phyloP scores from a whole-genome alignment of 139 green algal genomes.

The Nannochloris sp. region DNA sequence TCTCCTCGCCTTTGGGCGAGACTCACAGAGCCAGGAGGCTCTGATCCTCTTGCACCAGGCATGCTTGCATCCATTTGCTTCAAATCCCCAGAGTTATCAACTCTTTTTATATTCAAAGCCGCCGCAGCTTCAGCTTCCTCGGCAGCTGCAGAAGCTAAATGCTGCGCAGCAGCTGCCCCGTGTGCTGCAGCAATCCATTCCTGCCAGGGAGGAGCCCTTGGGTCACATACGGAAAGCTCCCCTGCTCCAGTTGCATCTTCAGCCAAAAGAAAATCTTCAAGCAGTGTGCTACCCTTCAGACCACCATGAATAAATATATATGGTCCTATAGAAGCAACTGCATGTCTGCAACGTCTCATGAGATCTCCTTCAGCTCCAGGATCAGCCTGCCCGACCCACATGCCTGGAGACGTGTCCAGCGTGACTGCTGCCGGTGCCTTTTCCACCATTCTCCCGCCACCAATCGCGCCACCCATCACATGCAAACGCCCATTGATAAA shows the following conservation, averaged over 20 bases:
- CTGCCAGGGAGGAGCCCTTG: conserved; percentile 55
- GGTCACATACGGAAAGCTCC: conserved; percentile 74
- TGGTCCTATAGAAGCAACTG: conserved; percentile 71
- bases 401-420: conserved; percentile 78
- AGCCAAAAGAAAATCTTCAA: conserved; percentile 74
- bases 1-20: conserved; percentile 27
- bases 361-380: conserved; percentile 10
- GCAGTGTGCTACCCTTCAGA: conserved; percentile 65
- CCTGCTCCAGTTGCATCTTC: conserved; percentile 64
- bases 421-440: conserved; percentile 65
- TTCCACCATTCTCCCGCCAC: conserved; percentile 92
- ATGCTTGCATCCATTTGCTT: conserved; percentile 36
- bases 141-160: conserved; percentile 61
- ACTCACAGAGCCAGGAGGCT: conserved; percentile 21
- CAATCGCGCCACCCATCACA: conserved; percentile 89
- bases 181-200: conserved; percentile 70
- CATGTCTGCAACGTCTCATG: conserved; percentile 62
- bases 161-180: conserved; percentile 46
- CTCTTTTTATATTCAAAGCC: conserved; percentile 47
- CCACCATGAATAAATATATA: conserved; percentile 96
- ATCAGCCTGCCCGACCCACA: conserved; percentile 17
- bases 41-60: not conserved
- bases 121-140: conserved; percentile 80
- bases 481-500: conserved; percentile 93
- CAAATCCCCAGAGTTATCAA: conserved; percentile 50